phyloP scores from a whole-genome alignment of 202 grass and related monocot genomes.

The Digitaria exilis region DNA sequence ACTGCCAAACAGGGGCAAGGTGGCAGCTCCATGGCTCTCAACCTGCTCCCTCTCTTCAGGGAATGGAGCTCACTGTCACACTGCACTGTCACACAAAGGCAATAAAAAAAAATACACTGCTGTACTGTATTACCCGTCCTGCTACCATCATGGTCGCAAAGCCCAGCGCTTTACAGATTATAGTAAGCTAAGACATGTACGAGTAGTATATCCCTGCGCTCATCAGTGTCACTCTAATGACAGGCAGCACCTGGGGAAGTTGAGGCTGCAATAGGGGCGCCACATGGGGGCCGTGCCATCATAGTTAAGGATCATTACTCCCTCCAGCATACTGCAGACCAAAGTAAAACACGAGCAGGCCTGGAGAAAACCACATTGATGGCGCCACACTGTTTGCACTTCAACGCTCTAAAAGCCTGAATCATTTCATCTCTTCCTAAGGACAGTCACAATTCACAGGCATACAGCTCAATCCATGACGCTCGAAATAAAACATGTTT shows the following conservation, averaged over 20 bases:
- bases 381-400: conserved; percentile 24
- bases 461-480: conserved; percentile 34
- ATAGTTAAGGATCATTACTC: conserved; percentile 47
- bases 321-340: conserved; percentile 41
- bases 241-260: conserved; percentile 38
- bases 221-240: conserved; percentile 40
- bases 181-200: conserved; percentile 4
- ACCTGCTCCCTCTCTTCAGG: neutral
- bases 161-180: conserved; percentile 18
- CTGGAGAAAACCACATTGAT: conserved; percentile 44
- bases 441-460: conserved; percentile 27
- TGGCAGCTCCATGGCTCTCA: conserved; percentile 20
- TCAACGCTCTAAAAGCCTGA: conserved; percentile 38
- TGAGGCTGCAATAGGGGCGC: conserved; percentile 13
- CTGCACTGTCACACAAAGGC: neutral
- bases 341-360: conserved; percentile 47
- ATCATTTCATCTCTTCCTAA: conserved; percentile 33
- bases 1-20: conserved; percentile 40
- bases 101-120: neutral
- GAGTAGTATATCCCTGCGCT: neutral
- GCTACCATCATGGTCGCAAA: conserved; percentile 30
- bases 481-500: conserved; percentile 37
- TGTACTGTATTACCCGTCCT: neutral
- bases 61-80: conserved; percentile 23
- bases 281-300: conserved; percentile 48